Base-by-base conservation (phyloP, 495 filamentous ascomycete species). In the Aspergillus nanangensis region DNA sequence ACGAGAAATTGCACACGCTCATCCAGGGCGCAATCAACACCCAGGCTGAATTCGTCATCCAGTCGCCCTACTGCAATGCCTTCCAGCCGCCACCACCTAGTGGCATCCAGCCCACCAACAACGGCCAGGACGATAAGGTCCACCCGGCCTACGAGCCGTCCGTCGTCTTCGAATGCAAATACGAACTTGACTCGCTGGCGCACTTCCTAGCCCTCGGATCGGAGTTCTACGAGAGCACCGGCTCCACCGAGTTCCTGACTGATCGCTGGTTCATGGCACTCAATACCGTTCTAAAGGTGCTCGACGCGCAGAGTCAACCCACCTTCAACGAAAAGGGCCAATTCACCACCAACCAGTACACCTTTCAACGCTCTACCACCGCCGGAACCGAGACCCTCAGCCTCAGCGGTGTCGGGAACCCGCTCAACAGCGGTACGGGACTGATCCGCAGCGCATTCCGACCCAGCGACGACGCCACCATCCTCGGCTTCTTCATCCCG, bases 391-490 rank as follows among this genome's bases (percentile, higher is more conserved):
- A 99, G 63, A 97, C 93, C 0, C 76, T 99, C 18, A 87, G 75
- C 50, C 78, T 99, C 3, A 65, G 60, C 1, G 94, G 94, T 15
- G 70, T 87, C 44, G 94, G 94, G 25, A 99, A 99, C 59, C 94
- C 93, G 0, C 75, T 99, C 5, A 90, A 87, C 56, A 77, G 77
- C 51, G 86, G 79, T 15, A 96, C 93, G 0, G 88, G 88, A 1
- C 76, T 99, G 11, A 79, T 96, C 42, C 83, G 93, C 41, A 94
- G 88, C 44, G 90, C 93, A 2, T 99, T 97, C 71, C 79, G 93
- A 2, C 93, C 93, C n/a, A 93, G 87, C 54, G 93, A 99, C 53
- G 93, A 99, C 60, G 90, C 93, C n/a, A 92, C 90, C 1, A 96
- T 91, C 42, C 70, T 97, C 8, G 90, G 91, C 23, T 97, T 89